These are phyloP conservation scores for Hanseniaspora pseudoguilliermondii DNA, from an alignment of 805 yeast species.

Conservation along the genomic window DNA sequence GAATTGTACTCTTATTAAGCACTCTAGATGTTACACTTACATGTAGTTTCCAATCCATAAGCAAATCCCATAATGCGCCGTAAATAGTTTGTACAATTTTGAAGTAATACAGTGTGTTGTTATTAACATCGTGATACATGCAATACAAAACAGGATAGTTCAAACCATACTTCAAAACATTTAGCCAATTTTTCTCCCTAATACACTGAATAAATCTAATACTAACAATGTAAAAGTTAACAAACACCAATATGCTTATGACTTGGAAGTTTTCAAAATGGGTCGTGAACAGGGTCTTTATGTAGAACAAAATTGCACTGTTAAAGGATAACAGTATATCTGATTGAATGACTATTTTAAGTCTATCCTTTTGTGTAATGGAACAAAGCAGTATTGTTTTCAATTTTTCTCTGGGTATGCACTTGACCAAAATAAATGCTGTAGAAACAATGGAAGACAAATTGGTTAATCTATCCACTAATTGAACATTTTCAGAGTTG, in stretches of 20 bases:
- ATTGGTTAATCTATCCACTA: not conserved
- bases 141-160: conserved; percentile 42
- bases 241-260: conserved; percentile 21
- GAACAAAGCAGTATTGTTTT: conserved; percentile 1
- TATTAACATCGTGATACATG: conserved; percentile 14
- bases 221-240: conserved; percentile 46
- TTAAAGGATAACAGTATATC: conserved; percentile 5
- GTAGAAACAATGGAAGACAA: not conserved
- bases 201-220: conserved; percentile 75
- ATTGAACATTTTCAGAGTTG: not conserved
- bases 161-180: conserved; percentile 62
- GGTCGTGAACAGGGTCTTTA: conserved; percentile 5
- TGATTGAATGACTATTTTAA: conserved; percentile 11
- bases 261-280: conserved; percentile 6
- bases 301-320: not conserved
- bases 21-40: conserved; percentile 27
- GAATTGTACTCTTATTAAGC: conserved; percentile 34
- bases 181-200: conserved; percentile 52
- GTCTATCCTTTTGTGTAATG: conserved; percentile 1
- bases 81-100: conserved; percentile 58
- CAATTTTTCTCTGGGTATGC: not conserved
- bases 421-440: not conserved
- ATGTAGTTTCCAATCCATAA: conserved; percentile 75
- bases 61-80: conserved; percentile 79
- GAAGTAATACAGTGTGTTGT: conserved; percentile 26